These are phyloP conservation scores for Suhomyces wounanorum DNA, from an alignment of 1,139 yeast genomes.

Conservation along the genomic window DNA sequence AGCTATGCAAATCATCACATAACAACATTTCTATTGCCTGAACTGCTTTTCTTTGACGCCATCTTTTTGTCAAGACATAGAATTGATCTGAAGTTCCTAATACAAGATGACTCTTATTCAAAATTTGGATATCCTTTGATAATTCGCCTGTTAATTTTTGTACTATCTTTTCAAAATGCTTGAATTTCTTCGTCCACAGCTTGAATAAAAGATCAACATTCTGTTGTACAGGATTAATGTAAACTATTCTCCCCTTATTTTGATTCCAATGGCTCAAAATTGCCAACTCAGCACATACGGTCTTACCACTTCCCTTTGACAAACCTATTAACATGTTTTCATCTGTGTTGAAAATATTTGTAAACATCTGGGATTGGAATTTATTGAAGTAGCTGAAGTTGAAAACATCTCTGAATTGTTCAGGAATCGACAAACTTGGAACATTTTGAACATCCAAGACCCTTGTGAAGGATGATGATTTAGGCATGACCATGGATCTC, in stretches of 20 bases:
- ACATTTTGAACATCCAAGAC: slow-evolving; percentile 52
- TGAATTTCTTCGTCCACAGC: slow-evolving; percentile 55
- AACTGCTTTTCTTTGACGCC: slow-evolving; percentile 76
- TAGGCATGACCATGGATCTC: slow-evolving; percentile 60
- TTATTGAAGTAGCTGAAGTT: slow-evolving; percentile 59
- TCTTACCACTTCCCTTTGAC: slow-evolving; percentile 77
- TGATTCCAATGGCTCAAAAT: slow-evolving; percentile 69
- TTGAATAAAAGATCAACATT: slow-evolving; percentile 48
- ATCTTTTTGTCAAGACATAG: slow-evolving; percentile 70
- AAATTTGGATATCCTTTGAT: slow-evolving; percentile 51
- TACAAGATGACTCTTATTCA: slow-evolving; percentile 65
- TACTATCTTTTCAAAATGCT: slow-evolving; percentile 48
- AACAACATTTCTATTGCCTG: slow-evolving; percentile 69
- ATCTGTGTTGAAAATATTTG: slow-evolving; percentile 57
- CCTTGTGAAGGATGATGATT: slow-evolving; percentile 64
- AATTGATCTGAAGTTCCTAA: slow-evolving; percentile 80
- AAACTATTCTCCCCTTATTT: slow-evolving; percentile 60
- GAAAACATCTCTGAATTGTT: slow-evolving; percentile 50
- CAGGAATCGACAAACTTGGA: slow-evolving; percentile 49
- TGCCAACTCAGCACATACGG: slow-evolving; percentile 72
- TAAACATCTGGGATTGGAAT: slow-evolving; percentile 72
- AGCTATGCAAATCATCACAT: slow-evolving; percentile 72
- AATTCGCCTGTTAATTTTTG: slow-evolving; percentile 66
- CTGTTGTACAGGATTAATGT: slow-evolving; percentile 62
- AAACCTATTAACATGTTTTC: slow-evolving; percentile 68